Evolutionary conservation across 179 eudicot species (phyloP).

Genomic region (Drosera spatulata): DNA sequence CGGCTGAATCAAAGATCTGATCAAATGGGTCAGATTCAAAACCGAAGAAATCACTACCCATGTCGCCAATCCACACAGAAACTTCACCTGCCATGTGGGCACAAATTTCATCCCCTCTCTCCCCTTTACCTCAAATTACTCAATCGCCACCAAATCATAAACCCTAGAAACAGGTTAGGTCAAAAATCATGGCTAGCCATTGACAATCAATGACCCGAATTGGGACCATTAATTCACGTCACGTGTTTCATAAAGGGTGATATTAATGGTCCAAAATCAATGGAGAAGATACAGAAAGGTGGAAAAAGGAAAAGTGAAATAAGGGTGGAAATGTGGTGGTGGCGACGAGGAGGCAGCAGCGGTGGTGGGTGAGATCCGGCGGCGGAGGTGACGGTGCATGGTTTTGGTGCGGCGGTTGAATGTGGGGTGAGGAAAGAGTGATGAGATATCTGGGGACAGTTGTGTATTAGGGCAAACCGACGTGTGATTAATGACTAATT

Average conservation of each 20-base stretch:
- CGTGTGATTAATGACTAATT: neutral
- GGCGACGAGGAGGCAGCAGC: neutral
- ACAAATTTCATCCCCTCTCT: constrained; percentile 33
- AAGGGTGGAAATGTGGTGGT: neutral
- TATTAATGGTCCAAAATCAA: neutral
- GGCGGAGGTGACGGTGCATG: neutral
- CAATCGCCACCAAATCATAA: too few relatives aligned
- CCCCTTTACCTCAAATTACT: too few relatives aligned
- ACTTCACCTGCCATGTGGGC: constrained; percentile 52
- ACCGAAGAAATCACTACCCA: constrained; percentile 69
- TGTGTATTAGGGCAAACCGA: neutral
- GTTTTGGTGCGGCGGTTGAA: neutral
- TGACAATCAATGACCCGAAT: too few relatives aligned
- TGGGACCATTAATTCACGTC: too few relatives aligned
- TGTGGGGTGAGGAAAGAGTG: neutral
- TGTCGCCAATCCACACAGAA: constrained; percentile 34
- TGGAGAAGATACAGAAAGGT: neutral
- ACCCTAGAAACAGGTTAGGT: too few relatives aligned
- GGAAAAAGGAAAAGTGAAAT: neutral
- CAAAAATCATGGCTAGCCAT: too few relatives aligned
- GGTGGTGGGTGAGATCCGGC: neutral
- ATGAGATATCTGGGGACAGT: neutral
- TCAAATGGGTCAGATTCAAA: constrained; percentile 46
- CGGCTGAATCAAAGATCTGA: constrained; percentile 68
- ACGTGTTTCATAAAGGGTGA: neutral